Evolutionary conservation across 1,284 basidiomycete species (phyloP).

Genomic region (Cutaneotrichosporon mucoides): DNA sequence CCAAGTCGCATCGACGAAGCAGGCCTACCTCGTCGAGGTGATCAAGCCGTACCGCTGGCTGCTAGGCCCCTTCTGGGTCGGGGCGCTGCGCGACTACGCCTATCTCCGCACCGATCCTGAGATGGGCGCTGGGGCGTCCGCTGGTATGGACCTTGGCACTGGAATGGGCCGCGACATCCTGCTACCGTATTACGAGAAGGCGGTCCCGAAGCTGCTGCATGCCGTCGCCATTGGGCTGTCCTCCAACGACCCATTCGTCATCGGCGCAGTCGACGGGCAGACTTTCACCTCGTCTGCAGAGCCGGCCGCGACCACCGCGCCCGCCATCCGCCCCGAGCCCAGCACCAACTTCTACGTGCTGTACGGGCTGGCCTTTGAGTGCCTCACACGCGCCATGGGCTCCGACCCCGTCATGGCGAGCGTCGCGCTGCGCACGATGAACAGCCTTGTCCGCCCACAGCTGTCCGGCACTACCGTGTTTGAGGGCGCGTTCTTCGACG

Average conservation of each 20-base stretch:
- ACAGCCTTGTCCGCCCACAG: conserved; percentile 69
- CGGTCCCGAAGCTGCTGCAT: conserved; percentile 80
- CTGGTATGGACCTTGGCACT: conserved; percentile 71
- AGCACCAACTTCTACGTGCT: conserved; percentile 79
- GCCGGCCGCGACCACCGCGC: conserved; percentile 21
- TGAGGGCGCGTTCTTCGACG: conserved; percentile 78
- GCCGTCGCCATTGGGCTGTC: conserved; percentile 81
- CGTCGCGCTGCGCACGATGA: conserved; percentile 73
- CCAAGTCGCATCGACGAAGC: conserved; percentile 69
- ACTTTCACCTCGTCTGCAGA: conserved; percentile 38
- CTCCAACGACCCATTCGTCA: conserved; percentile 61
- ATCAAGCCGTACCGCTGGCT: conserved; percentile 73
- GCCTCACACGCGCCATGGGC: conserved; percentile 66
- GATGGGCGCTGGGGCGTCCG: conserved; percentile 62
- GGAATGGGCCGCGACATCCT: conserved; percentile 86
- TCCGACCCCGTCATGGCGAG: conserved; percentile 52
- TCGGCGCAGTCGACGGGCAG: conserved; percentile 77
- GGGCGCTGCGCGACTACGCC: conserved; percentile 84
- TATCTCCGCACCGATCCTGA: conserved; percentile 85
- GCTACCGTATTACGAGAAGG: conserved; percentile 82
- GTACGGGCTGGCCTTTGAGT: conserved; percentile 90
- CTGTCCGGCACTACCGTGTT: conserved; percentile 76
- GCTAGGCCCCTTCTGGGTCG: conserved; percentile 82
- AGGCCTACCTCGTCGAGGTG: conserved; percentile 74
- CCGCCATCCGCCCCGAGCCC: conserved; percentile 60